A percentile compares a stretch with the other conserved stretches of the same genome.
Evolutionary conservation across 1,139 yeast genomes (phyloP).

Genomic region (Hyphopichia fennica): DNA sequence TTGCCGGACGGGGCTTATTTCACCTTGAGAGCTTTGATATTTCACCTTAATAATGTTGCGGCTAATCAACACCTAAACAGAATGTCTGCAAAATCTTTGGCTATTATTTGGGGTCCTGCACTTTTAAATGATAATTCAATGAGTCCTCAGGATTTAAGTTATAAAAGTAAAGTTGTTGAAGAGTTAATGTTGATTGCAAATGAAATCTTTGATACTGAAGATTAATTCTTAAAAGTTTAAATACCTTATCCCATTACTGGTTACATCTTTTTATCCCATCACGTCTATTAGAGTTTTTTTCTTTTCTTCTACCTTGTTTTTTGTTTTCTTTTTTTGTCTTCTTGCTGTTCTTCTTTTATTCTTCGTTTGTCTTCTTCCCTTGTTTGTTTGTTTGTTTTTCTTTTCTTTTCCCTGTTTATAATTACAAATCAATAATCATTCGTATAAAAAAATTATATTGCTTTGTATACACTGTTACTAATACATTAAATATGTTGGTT

Average conservation of each 20-base stretch:
- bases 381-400: not conserved
- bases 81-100: conserved; percentile 77
- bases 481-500: conserved; percentile 4
- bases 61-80: conserved; percentile 63
- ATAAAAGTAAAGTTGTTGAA: conserved; percentile 80
- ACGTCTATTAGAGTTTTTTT: not conserved
- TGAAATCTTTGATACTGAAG: conserved; percentile 78
- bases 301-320: not conserved
- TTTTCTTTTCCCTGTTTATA: no score
- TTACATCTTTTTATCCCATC: not conserved
- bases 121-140: conserved; percentile 63
- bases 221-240: conserved; percentile 16
- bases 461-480: not conserved
- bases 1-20: conserved; percentile 95
- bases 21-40: conserved; percentile 78
- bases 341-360: no score
- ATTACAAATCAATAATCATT: no score
- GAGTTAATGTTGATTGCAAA: conserved; percentile 81
- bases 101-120: conserved; percentile 95
- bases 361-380: no score
- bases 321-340: no score
- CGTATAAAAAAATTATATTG: not conserved
- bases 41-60: conserved; percentile 79
- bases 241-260: not conserved
- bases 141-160: conserved; percentile 76